A percentile compares a stretch with the other conserved stretches of the same genome.
phyloP scores from a whole-genome alignment of 2,329 filamentous ascomycete genomes.

The Eutypella sp. region DNA sequence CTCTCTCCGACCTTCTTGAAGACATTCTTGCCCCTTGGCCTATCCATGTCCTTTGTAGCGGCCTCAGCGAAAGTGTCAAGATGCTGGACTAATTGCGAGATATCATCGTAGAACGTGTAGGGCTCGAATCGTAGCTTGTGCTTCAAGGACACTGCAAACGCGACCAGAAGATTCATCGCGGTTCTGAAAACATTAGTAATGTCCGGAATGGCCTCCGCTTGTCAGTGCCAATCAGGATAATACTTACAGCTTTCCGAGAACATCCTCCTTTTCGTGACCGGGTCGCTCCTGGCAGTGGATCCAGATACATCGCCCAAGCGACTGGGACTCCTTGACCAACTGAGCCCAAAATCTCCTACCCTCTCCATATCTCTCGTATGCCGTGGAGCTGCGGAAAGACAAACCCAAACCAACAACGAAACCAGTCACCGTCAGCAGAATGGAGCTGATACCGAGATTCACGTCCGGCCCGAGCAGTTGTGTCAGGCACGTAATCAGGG shows the following conservation, averaged over 20 bases:
- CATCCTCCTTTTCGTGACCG: conserved; percentile 55
- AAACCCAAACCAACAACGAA: conserved; percentile 76
- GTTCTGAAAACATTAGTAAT: conserved; percentile 33
- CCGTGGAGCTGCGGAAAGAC: conserved; percentile 72
- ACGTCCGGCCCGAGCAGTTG: conserved; percentile 33
- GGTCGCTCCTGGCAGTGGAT: conserved; percentile 63
- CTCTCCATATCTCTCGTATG: conserved; percentile 65
- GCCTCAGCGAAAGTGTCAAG: conserved; percentile 68
- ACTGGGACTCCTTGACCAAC: conserved; percentile 57
- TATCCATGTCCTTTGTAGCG: conserved; percentile 38
- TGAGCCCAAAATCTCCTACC: conserved; percentile 60
- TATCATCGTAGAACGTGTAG: conserved; percentile 70
- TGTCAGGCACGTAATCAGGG: conserved; percentile 55
- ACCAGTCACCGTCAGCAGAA: conserved; percentile 78
- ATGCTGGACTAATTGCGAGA: conserved; percentile 64
- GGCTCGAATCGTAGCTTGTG: conserved; percentile 82
- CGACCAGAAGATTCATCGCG: conserved; percentile 71
- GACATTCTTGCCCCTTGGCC: conserved; percentile 37
- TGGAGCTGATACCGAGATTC: conserved; percentile 53
- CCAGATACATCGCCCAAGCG: conserved; percentile 77
- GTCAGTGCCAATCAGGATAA: not conserved
- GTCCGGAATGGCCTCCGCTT: conserved; percentile 2
- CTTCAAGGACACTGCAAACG: conserved; percentile 73
- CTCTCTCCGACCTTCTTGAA: conserved; percentile 67
- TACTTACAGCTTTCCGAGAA: conserved; percentile 56